Conservation (phyloP, 768 basidiomycete genomes). For the Strobilomyces echinocephalus region DNA sequence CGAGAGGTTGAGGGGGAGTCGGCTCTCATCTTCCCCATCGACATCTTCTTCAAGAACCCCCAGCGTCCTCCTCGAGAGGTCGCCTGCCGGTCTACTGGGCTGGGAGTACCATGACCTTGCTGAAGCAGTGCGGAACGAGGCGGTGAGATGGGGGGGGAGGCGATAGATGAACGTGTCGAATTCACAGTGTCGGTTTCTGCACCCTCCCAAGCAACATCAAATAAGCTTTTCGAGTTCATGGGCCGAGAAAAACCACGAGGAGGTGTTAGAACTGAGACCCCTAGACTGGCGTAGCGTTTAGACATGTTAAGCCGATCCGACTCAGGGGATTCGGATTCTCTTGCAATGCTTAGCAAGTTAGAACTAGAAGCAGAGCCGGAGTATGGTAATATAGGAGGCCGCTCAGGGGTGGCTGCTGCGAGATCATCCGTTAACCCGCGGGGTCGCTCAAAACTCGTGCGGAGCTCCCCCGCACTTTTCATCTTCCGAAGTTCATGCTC, state of each 20-base stretch:
- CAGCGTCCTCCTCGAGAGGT: slow-evolving; percentile 60
- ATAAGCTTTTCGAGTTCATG: slow-evolving; percentile 38
- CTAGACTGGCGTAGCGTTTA: slow-evolving; percentile 67
- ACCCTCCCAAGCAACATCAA: slow-evolving; percentile 47
- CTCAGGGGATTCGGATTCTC: slow-evolving; percentile 29
- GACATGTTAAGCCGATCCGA: slow-evolving; percentile 35
- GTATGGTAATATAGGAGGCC: slow-evolving; percentile 45
- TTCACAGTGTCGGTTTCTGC: slow-evolving; percentile 8
- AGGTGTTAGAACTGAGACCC: slow-evolving; percentile 39
- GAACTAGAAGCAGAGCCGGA: slow-evolving; percentile 65
- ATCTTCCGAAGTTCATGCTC: slow-evolving; percentile 72
- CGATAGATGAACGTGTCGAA: slow-evolving; percentile 22
- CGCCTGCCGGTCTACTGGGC: slow-evolving; percentile 24
- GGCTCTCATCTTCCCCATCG: slow-evolving; percentile 86
- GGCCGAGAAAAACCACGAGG: slow-evolving; percentile 34
- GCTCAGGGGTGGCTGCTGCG: slow-evolving; percentile 34
- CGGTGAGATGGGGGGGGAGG: slow-evolving; percentile 27
- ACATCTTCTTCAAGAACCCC: slow-evolving; percentile 99
- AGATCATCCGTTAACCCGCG: slow-evolving; percentile 23
- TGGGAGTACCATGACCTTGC: slow-evolving; percentile 12
- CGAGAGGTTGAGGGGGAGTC: slow-evolving; percentile 47
- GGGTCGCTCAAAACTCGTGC: slow-evolving; percentile 33
- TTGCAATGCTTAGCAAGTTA: slow-evolving; percentile 46
- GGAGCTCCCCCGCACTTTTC: slow-evolving; percentile 84
- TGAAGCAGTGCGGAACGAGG: slow-evolving; percentile 18